These are phyloP conservation scores for Chimonanthus praecox DNA, from an alignment of 164 flowering plant species.

Conservation along the genomic window DNA sequence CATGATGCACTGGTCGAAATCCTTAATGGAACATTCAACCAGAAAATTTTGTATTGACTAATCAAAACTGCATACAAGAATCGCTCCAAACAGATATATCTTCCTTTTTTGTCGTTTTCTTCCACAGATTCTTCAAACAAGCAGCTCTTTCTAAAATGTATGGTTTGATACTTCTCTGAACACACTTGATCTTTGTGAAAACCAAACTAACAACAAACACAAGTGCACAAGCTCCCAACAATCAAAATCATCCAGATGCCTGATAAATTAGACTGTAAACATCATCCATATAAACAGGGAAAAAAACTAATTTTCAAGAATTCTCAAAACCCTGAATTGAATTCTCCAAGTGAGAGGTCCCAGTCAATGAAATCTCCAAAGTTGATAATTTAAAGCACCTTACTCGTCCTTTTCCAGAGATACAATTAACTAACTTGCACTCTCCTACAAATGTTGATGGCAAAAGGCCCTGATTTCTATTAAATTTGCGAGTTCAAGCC, in stretches of 20 bases:
- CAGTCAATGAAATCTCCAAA: not conserved
- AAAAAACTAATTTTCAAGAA: not conserved
- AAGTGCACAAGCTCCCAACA: not conserved
- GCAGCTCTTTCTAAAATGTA: too few species aligned
- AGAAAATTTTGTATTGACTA: not conserved
- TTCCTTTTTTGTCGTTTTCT: too few species aligned
- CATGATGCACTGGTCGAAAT: constrained; percentile 18
- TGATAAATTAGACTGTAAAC: not conserved
- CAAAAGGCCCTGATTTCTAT: not conserved
- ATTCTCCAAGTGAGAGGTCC: not conserved
- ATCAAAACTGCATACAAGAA: not conserved
- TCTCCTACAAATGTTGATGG: not conserved
- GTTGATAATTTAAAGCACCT: too few species aligned
- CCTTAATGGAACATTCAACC: not conserved
- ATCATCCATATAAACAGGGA: not conserved
- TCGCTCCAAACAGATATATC: too few species aligned
- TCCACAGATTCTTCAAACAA: too few species aligned
- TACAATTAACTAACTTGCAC: not conserved
- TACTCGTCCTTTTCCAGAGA: not conserved
- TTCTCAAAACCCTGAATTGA: not conserved
- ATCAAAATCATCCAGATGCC: too few species aligned
- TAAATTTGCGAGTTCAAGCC: not conserved
- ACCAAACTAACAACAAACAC: too few species aligned
- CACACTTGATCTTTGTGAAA: too few species aligned
- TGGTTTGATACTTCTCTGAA: too few species aligned